Conservation (phyloP, 2,329 filamentous ascomycete genomes). For the Cladophialophora yegresii region DNA sequence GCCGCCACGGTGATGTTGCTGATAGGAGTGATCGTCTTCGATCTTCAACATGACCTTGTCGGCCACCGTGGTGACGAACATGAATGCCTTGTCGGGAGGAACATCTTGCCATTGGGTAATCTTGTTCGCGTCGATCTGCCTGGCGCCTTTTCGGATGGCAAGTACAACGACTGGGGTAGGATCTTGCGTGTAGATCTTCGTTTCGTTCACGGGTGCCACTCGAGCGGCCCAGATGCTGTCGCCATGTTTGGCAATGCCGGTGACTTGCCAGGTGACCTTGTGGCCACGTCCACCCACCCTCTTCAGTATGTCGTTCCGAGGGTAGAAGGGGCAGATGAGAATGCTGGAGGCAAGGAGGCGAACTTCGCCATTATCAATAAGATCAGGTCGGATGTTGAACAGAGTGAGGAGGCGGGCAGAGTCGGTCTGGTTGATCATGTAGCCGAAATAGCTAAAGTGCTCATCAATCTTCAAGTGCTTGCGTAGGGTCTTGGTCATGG, state of each 20-base stretch:
- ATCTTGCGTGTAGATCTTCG: slow-evolving; percentile 76
- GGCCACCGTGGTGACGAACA: slow-evolving; percentile 79
- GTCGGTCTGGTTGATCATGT: slow-evolving; percentile 74
- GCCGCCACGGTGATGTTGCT: slow-evolving; percentile 11
- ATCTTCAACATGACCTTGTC: slow-evolving; percentile 84
- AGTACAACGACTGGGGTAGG: slow-evolving; percentile 77
- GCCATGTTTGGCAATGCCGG: slow-evolving; percentile 71
- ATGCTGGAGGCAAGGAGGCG: slow-evolving; percentile 87
- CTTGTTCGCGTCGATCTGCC: slow-evolving; percentile 75
- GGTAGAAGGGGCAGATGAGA: slow-evolving; percentile 79
- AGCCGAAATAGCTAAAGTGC: slow-evolving; percentile 87
- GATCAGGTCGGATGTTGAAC: slow-evolving; percentile 58
- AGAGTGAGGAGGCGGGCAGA: slow-evolving; percentile 71
- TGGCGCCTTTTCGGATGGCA: slow-evolving; percentile 72
- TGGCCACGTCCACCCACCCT: slow-evolving; percentile 85
- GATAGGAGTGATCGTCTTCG: slow-evolving; percentile 63
- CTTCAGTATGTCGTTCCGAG: slow-evolving; percentile 69
- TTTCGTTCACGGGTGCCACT: slow-evolving; percentile 70
- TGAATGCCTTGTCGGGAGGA: slow-evolving; percentile 67
- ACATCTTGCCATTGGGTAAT: slow-evolving; percentile 85
- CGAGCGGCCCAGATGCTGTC: slow-evolving; percentile 85
- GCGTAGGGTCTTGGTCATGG: slow-evolving; percentile 47
- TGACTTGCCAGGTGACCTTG: slow-evolving; percentile 81
- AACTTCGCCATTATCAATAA: slow-evolving; percentile 67
- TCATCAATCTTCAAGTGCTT: slow-evolving; percentile 73